Evolutionary conservation across 345 rosid genomes (phyloP).

Genomic region (Lepidium sativum): DNA sequence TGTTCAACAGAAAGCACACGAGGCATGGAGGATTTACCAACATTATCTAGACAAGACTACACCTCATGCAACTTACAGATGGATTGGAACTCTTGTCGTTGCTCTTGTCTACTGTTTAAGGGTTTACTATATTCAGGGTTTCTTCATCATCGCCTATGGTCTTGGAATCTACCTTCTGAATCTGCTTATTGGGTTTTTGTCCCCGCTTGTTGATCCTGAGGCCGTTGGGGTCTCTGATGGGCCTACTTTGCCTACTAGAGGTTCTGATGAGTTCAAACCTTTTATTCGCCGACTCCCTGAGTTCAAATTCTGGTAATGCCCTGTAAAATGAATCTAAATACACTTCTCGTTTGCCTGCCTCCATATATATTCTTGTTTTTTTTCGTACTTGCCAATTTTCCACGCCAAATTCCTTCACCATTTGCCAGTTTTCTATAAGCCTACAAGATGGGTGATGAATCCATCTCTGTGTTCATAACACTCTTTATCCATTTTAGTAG

Average conservation of each 20-base stretch:
- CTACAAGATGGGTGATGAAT: neutral
- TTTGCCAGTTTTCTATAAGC: neutral
- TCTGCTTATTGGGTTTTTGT: slow-evolving; percentile 85
- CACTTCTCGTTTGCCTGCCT: neutral
- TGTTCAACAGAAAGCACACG: slow-evolving; percentile 54
- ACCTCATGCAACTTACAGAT: slow-evolving; percentile 69
- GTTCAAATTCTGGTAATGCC: slow-evolving; percentile 82
- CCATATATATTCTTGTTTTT: neutral
- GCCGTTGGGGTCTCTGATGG: slow-evolving; percentile 53
- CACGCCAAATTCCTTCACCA: neutral
- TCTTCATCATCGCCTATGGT: slow-evolving; percentile 80
- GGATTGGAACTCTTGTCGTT: slow-evolving; percentile 66
- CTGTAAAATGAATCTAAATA: neutral
- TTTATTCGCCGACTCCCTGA: slow-evolving; percentile 93
- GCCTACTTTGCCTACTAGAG: slow-evolving; percentile 81
- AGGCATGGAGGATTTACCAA: slow-evolving; percentile 77
- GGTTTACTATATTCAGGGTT: slow-evolving; percentile 72
- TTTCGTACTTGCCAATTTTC: neutral
- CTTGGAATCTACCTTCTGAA: slow-evolving; percentile 87
- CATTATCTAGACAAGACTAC: slow-evolving; percentile 85
- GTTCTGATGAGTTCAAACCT: slow-evolving; percentile 96
- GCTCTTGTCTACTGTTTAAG: slow-evolving; percentile 51
- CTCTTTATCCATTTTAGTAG: neutral
- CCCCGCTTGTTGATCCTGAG: slow-evolving; percentile 92
- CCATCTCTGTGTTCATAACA: neutral